Evolutionary conservation across 306 rosid species (phyloP).

Genomic region (Lablab purpureus): DNA sequence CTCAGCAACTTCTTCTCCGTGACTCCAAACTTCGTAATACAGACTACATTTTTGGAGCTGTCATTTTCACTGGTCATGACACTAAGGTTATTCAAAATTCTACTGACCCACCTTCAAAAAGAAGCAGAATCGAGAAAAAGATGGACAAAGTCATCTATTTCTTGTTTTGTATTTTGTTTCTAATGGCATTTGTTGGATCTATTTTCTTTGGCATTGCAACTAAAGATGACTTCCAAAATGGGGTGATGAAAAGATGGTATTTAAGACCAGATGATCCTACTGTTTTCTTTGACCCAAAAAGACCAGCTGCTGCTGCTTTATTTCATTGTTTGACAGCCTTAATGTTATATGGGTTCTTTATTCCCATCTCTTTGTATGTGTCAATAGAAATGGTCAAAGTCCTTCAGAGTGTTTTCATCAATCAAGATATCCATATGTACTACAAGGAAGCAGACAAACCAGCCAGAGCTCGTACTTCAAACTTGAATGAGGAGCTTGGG

Average conservation of each 20-base stretch:
- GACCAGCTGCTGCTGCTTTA: neutral
- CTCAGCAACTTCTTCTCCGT: slow-evolving; percentile 10
- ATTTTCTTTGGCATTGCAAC: neutral
- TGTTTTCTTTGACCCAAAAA: neutral
- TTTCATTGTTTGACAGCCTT: slow-evolving; percentile 10
- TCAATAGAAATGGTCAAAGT: slow-evolving; percentile 9
- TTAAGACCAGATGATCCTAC: slow-evolving; percentile 5
- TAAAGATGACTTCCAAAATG: slow-evolving; percentile 10
- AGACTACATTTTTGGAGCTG: slow-evolving; percentile 3
- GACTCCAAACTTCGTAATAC: slow-evolving; percentile 11
- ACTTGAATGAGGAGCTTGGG: slow-evolving; percentile 3
- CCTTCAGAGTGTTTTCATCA: neutral
- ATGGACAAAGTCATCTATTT: neutral
- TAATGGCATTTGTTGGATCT: slow-evolving; percentile 11
- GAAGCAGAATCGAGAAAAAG: slow-evolving; percentile 9
- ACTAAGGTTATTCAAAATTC: slow-evolving; percentile 11
- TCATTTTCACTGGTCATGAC: slow-evolving; percentile 25
- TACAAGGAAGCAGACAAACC: neutral
- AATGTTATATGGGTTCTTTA: neutral
- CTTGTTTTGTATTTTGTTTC: slow-evolving; percentile 15
- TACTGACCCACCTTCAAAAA: neutral
- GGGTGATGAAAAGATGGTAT: slow-evolving; percentile 2
- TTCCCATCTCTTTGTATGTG: slow-evolving; percentile 1
- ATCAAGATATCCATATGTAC: slow-evolving; percentile 9
- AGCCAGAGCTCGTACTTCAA: neutral